A percentile compares a stretch with the other conserved stretches of the same genome.
phyloP scores from a whole-genome alignment of 139 green algal genomes.

The Choricystis sp. region DNA sequence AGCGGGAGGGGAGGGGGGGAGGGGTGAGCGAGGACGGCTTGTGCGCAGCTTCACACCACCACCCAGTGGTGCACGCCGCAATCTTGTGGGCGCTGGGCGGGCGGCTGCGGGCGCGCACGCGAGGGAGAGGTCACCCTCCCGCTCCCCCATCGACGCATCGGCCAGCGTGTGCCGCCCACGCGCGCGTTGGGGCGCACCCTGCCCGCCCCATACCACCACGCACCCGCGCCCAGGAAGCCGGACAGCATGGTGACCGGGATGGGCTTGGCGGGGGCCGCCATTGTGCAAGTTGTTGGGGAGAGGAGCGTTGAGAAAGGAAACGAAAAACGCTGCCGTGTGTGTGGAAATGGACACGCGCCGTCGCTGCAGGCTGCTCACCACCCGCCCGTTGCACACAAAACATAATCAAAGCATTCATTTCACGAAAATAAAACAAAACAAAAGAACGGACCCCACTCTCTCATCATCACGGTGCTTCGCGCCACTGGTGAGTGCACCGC shows the following conservation, averaged over 20 bases:
- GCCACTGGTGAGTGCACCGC: constrained; percentile 54
- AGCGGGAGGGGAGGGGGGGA: not conserved
- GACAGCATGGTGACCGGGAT: constrained; percentile 62
- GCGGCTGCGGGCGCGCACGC: no score
- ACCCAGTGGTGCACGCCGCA: not conserved
- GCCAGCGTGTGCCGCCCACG: no score
- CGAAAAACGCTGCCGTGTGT: not conserved
- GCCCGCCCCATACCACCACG: not conserved
- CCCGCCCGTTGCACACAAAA: no score
- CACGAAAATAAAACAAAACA: not conserved
- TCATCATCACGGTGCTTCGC: no score
- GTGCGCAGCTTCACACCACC: not conserved
- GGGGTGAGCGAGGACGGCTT: not conserved
- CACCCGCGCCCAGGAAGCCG: constrained; percentile 59
- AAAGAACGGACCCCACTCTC: not conserved
- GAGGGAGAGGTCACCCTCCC: no score
- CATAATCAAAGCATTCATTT: no score
- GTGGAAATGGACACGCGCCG: no score
- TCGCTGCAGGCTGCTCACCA: no score
- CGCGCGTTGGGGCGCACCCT: no score
- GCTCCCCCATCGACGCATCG: no score
- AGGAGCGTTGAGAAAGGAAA: not conserved
- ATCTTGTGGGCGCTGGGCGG: no score
- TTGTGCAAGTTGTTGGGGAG: not conserved
- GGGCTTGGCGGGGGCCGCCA: not conserved